Evolutionary conservation across 192 early-diverging fungal species (phyloP).

Genomic region (Entomortierella lignicola): DNA sequence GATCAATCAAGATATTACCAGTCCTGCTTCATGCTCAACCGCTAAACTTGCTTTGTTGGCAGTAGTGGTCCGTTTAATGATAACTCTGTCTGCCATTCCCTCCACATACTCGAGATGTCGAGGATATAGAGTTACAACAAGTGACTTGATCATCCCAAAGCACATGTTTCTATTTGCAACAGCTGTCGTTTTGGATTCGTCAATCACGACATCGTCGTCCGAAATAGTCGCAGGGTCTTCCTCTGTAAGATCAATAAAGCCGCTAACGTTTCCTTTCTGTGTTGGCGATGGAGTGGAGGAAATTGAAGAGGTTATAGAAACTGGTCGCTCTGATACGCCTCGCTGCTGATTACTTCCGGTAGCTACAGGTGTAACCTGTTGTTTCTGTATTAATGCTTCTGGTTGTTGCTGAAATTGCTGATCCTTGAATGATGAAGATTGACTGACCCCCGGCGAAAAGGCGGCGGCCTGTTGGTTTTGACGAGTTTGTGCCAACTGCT

Average conservation of each 20-base stretch:
- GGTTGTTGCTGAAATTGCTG: slow-evolving; percentile 2
- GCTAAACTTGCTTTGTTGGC: slow-evolving; percentile 45
- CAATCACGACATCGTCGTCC: slow-evolving; percentile 50
- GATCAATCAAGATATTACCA: too few species aligned
- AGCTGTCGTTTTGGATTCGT: slow-evolving; percentile 48
- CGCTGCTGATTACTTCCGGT: neutral
- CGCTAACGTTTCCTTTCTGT: neutral
- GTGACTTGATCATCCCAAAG: slow-evolving; percentile 52
- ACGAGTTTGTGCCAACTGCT: too few species aligned
- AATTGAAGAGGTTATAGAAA: neutral
- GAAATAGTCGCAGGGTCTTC: slow-evolving; percentile 27
- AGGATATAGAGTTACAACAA: slow-evolving; percentile 50
- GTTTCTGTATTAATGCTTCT: neutral
- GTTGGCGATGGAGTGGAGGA: slow-evolving; percentile 18
- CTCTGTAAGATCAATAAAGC: slow-evolving; percentile 44
- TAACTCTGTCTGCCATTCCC: slow-evolving; percentile 37
- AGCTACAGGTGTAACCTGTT: neutral
- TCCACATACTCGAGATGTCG: slow-evolving; percentile 41
- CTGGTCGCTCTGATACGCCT: slow-evolving; percentile 5
- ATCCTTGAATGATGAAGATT: neutral
- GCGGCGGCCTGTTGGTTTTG: too few species aligned
- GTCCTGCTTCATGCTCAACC: slow-evolving; percentile 30
- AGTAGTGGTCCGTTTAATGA: slow-evolving; percentile 41
- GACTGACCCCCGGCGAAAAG: neutral
- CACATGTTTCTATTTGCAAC: slow-evolving; percentile 53